Conservation (phyloP, 1,139 yeast species). For the Saccharomycopsis phalli region DNA sequence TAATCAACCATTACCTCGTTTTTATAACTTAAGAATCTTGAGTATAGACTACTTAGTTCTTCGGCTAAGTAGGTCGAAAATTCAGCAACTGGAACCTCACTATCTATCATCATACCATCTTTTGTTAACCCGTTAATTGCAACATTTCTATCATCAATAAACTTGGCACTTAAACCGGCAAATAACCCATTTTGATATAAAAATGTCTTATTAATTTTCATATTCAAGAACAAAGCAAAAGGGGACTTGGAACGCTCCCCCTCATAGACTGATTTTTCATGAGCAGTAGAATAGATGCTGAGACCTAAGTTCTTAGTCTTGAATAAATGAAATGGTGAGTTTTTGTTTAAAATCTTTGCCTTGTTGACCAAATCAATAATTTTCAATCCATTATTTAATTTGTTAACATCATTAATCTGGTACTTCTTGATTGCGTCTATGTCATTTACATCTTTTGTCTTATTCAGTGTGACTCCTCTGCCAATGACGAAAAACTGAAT, state of each 20-base stretch:
- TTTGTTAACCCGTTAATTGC: slow-evolving; percentile 21
- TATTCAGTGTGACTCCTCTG: slow-evolving; percentile 21
- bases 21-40: slow-evolving; percentile 19
- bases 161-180: slow-evolving; percentile 40
- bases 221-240: slow-evolving; percentile 58
- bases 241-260: slow-evolving; percentile 54
- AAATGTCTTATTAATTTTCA: slow-evolving; percentile 29
- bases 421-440: slow-evolving; percentile 13
- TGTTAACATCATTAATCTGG: slow-evolving; percentile 24
- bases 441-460: slow-evolving; percentile 20
- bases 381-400: slow-evolving; percentile 32
- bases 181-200: slow-evolving; percentile 33
- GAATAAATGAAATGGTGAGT: slow-evolving; percentile 82
- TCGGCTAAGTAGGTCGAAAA: slow-evolving; percentile 24
- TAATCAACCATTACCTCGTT: slow-evolving; percentile 12
- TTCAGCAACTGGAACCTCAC: slow-evolving; percentile 22
- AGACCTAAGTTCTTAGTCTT: slow-evolving; percentile 36
- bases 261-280: slow-evolving; percentile 51
- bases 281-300: slow-evolving; percentile 69
- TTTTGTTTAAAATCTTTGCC: slow-evolving; percentile 69
- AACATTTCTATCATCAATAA: slow-evolving; percentile 23
- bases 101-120: slow-evolving; percentile 22
- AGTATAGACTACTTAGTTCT: slow-evolving; percentile 22
- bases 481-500: slow-evolving; percentile 26
- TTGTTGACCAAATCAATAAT: slow-evolving; percentile 64